Percentiles rank a stretch among this genome's conserved stretches.
Evolutionary conservation across 208 protist species (phyloP).

Genomic region (Herpetomonas samuelpessoai): DNA sequence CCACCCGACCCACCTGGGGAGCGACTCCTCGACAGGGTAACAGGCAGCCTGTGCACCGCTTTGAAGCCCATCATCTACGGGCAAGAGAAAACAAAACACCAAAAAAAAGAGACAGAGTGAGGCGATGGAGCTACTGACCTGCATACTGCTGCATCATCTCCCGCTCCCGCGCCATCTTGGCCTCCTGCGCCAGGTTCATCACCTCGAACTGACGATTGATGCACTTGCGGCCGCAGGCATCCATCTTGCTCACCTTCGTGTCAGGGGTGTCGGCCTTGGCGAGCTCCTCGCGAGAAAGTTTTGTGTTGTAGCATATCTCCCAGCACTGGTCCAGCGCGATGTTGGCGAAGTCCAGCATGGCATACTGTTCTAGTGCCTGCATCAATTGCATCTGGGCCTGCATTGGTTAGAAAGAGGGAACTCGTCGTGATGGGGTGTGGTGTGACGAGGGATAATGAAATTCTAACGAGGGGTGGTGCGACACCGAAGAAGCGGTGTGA

Average conservation of each 20-base stretch:
- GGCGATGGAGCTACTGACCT: no score
- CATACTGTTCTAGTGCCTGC: constrained; percentile 73
- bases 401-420: constrained; percentile 29
- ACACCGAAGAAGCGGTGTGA: background rate
- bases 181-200: constrained; percentile 72
- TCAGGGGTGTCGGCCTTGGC: constrained; percentile 38
- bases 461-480: background rate
- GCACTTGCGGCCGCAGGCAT: constrained; percentile 87
- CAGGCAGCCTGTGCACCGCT: no score
- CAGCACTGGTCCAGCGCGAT: constrained; percentile 75
- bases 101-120: no score
- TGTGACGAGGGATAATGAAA: background rate
- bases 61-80: no score
- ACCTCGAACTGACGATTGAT: constrained; percentile 85
- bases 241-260: constrained; percentile 61
- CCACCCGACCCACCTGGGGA: no score
- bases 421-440: background rate
- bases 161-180: constrained; percentile 47
- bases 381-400: constrained; percentile 73
- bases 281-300: constrained; percentile 65
- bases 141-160: constrained; percentile 20
- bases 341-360: constrained; percentile 70
- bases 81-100: no score
- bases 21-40: no score
- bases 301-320: constrained; percentile 84